A percentile compares a stretch with the other conserved stretches of the same genome.
Evolutionary conservation across 495 filamentous ascomycete genomes (phyloP).

Genomic region (Aspergillus bridgeri): DNA sequence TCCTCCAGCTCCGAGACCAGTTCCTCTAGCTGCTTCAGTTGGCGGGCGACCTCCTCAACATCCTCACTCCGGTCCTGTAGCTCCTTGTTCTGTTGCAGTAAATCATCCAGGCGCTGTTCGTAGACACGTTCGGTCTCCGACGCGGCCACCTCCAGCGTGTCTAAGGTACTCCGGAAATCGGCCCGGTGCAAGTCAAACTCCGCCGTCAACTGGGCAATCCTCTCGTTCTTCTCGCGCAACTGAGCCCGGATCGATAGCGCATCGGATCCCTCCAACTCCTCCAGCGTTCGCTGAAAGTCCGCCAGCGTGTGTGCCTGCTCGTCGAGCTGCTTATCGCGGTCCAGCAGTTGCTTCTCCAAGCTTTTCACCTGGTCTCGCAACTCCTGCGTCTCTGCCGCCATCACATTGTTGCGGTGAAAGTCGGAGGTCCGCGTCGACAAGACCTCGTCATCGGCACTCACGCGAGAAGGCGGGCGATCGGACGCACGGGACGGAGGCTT

Average conservation of each 20-base stretch:
- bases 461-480: constrained; percentile 40
- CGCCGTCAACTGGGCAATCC: constrained; percentile 83
- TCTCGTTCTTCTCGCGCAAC: constrained; percentile 93
- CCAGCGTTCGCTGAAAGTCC: constrained; percentile 51
- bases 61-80: constrained; percentile 79
- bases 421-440: constrained; percentile 42
- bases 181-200: constrained; percentile 96
- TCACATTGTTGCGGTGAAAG: constrained; percentile 34
- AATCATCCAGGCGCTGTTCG: constrained; percentile 83
- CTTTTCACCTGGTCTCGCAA: constrained; percentile 62
- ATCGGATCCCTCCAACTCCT: constrained; percentile 75
- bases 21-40: constrained; percentile 94
- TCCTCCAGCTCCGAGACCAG: constrained; percentile 95
- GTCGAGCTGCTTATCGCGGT: constrained; percentile 79
- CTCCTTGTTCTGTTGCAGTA: constrained; percentile 81
- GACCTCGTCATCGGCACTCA: constrained; percentile 40
- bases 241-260: constrained; percentile 71
- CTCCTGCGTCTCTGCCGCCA: constrained; percentile 47
- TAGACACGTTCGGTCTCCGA: constrained; percentile 98
- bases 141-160: constrained; percentile 92
- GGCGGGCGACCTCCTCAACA: constrained; percentile 82
- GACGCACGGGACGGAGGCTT: constrained; percentile 44
- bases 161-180: constrained; percentile 94
- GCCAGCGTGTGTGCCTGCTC: constrained; percentile 77
- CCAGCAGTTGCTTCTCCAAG: constrained; percentile 65